phyloP scores from a whole-genome alignment of 495 filamentous ascomycete species.

The Lepidopterella palustris region DNA sequence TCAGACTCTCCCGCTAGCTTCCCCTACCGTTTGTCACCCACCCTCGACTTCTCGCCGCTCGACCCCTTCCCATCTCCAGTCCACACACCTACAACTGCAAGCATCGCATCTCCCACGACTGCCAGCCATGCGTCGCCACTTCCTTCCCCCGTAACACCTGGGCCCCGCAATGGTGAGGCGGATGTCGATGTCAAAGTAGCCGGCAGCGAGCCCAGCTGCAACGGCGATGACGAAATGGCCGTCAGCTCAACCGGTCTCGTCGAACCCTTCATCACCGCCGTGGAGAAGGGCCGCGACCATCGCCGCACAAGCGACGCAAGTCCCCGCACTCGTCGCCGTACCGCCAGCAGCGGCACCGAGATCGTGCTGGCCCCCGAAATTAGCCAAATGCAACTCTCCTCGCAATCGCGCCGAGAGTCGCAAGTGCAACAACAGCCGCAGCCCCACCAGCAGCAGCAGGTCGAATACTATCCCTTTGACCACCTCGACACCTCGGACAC shows the following conservation, averaged over 20 bases:
- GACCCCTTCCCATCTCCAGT: constrained; percentile 22
- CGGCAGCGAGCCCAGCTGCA: constrained; percentile 24
- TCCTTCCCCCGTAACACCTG: constrained; percentile 27
- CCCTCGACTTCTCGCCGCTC: constrained; percentile 18
- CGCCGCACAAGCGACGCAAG: background rate
- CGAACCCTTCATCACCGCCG: constrained; percentile 6
- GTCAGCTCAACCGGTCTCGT: constrained; percentile 12
- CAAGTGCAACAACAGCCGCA: background rate
- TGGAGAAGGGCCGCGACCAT: constrained; percentile 5
- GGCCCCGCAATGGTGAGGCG: constrained; percentile 15
- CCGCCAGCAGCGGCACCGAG: constrained; percentile 22
- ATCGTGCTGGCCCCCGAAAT: constrained; percentile 2
- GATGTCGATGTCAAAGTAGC: constrained; percentile 28
- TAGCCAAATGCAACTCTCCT: background rate
- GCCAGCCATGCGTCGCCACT: constrained; percentile 22
- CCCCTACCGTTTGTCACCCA: constrained; percentile 6
- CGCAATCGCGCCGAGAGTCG: background rate
- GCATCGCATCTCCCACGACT: constrained; percentile 20
- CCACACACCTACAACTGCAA: constrained; percentile 6
- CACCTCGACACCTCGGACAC: background rate
- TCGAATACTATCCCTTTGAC: background rate
- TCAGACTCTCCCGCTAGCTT: constrained; percentile 6
- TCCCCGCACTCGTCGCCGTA: constrained; percentile 19
- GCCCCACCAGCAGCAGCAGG: background rate
- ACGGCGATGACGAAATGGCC: constrained; percentile 16